phyloP scores from a whole-genome alignment of 306 rosid genomes.

The Macrotyloma uniflorum region DNA sequence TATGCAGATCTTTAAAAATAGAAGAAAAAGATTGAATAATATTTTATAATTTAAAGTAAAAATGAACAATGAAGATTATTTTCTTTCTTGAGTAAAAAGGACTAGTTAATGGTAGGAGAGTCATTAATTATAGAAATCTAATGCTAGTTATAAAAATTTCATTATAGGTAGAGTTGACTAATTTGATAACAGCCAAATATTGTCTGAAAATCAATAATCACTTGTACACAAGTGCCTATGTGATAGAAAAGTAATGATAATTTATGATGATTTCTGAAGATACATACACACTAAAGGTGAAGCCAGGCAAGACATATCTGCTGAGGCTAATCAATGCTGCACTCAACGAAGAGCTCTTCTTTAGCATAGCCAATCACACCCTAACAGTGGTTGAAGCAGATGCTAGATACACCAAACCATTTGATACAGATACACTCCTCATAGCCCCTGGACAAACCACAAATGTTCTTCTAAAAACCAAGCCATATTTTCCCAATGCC shows the following conservation, averaged over 20 bases:
- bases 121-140: background rate
- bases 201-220: slow-evolving; percentile 6
- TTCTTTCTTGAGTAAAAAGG: background rate
- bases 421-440: slow-evolving; percentile 50
- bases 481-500: slow-evolving; percentile 58
- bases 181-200: background rate
- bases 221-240: background rate
- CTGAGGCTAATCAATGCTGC: slow-evolving; percentile 87
- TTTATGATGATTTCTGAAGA: slow-evolving; percentile 47
- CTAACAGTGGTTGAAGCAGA: slow-evolving; percentile 78
- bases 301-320: slow-evolving; percentile 75
- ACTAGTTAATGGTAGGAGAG: background rate
- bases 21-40: background rate
- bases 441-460: slow-evolving; percentile 84
- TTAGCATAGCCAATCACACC: slow-evolving; percentile 72
- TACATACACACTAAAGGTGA: slow-evolving; percentile 71
- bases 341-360: slow-evolving; percentile 87
- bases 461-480: slow-evolving; percentile 65
- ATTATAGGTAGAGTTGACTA: background rate
- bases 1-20: background rate
- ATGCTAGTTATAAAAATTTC: background rate
- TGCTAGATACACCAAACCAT: slow-evolving; percentile 76
- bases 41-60: background rate
- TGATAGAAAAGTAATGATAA: background rate
- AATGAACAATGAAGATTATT: background rate